Conservation (phyloP, 1,284 basidiomycete genomes). For the Ustilago cynodontis region DNA sequence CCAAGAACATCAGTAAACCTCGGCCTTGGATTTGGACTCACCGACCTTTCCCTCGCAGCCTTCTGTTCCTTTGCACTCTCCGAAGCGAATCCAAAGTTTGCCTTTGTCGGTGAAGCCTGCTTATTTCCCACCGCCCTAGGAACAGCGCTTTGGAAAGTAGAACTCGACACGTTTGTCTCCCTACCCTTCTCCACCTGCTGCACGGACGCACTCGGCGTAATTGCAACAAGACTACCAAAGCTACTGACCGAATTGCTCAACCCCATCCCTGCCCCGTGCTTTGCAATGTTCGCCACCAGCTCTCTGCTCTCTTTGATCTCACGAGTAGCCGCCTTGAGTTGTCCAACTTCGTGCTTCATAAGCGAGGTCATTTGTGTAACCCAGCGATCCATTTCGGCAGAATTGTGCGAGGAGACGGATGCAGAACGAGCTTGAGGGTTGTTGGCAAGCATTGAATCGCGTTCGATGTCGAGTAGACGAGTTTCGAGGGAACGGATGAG, state of each 20-base stretch:
- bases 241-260: constrained; percentile 22
- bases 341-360: constrained; percentile 68
- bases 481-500: constrained; percentile 65
- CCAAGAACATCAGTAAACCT: constrained; percentile 59
- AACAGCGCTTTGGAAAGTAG: constrained; percentile 46
- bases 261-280: constrained; percentile 8
- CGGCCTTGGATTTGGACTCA: constrained; percentile 54
- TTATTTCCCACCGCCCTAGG: constrained; percentile 27
- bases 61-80: constrained; percentile 22
- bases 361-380: constrained; percentile 65
- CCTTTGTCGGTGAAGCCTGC: constrained; percentile 32
- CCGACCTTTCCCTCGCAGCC: constrained; percentile 22
- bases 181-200: constrained; percentile 16
- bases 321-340: constrained; percentile 59
- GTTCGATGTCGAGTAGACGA: constrained; percentile 65
- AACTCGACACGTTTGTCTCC: constrained; percentile 45
- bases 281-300: constrained; percentile 44
- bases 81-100: constrained; percentile 41
- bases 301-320: constrained; percentile 60
- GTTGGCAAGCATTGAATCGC: constrained; percentile 62
- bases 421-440: constrained; percentile 30
- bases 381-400: constrained; percentile 64
- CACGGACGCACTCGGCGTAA: constrained; percentile 29
- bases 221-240: constrained; percentile 31
- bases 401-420: constrained; percentile 18